These are phyloP conservation scores for Chlamydomonas asymmetrica DNA, from an alignment of 139 green algal species.

Conservation along the genomic window DNA sequence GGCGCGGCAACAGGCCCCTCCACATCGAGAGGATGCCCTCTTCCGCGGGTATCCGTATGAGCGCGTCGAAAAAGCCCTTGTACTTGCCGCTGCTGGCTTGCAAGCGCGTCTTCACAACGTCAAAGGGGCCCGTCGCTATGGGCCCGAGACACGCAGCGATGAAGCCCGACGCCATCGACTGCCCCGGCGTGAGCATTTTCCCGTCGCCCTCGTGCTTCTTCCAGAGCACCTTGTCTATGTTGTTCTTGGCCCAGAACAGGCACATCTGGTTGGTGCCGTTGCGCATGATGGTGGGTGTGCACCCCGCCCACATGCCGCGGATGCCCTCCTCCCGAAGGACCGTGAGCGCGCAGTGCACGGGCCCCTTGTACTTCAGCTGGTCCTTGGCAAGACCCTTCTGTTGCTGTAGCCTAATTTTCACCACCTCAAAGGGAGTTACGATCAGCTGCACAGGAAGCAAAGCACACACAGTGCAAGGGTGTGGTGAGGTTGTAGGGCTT, in stretches of 20 bases:
- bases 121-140: conserved; percentile 87
- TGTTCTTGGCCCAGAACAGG: conserved; percentile 92
- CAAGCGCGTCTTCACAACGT: conserved; percentile 92
- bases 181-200: conserved; percentile 64
- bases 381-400: conserved; percentile 75
- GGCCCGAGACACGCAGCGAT: conserved; percentile 85
- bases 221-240: conserved; percentile 78
- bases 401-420: conserved; percentile 95
- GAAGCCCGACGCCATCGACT: conserved; percentile 88
- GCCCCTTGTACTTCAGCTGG: conserved; percentile 86
- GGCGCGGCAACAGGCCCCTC: conserved; percentile 85
- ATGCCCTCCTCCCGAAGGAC: conserved; percentile 87
- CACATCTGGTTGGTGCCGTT: conserved; percentile 97
- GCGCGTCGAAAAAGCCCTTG: conserved; percentile 80
- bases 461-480: too few species aligned
- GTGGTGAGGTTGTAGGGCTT: too few species aligned
- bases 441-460: too few species aligned
- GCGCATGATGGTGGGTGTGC: conserved; percentile 84
- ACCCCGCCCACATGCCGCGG: conserved; percentile 85
- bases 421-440: conserved; percentile 95
- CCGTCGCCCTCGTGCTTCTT: conserved; percentile 85
- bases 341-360: conserved; percentile 80
- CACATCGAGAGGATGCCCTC: conserved; percentile 88
- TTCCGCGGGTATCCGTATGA: conserved; percentile 61
- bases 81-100: conserved; percentile 82